These are phyloP conservation scores for Phytophthora aleatoria DNA, from an alignment of 352 stramenopile genomes.

Conservation along the genomic window DNA sequence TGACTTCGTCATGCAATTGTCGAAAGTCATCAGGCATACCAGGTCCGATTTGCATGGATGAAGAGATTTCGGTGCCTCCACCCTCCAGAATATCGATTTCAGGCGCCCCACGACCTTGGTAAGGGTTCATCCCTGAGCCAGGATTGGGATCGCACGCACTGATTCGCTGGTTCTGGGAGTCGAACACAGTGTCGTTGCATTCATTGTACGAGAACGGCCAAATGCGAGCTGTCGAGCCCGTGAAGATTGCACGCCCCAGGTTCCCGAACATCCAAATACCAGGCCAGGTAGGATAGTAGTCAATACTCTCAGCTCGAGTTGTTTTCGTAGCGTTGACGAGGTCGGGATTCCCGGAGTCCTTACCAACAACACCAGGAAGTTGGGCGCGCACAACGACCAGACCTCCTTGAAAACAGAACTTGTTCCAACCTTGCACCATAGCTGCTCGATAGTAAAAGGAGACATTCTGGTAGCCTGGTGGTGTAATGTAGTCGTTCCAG, in stretches of 20 bases:
- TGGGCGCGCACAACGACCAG: background rate
- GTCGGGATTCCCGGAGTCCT: background rate
- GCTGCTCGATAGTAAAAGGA: background rate
- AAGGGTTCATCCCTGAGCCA: constrained; percentile 89
- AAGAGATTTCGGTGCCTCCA: constrained; percentile 19
- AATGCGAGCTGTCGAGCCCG: constrained; percentile 89
- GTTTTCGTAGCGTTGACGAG: background rate
- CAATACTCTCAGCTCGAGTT: background rate
- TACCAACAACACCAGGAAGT: background rate
- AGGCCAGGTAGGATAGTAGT: background rate
- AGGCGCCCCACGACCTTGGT: constrained; percentile 88
- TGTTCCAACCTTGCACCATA: background rate
- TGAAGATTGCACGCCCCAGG: constrained; percentile 92
- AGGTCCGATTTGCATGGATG: constrained; percentile 60
- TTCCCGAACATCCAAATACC: constrained; percentile 61
- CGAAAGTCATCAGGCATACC: constrained; percentile 64
- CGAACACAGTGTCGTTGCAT: constrained; percentile 77
- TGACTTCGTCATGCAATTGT: constrained; percentile 21
- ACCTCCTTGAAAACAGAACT: background rate
- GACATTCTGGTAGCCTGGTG: background rate
- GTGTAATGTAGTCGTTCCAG: background rate
- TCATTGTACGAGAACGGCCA: constrained; percentile 95
- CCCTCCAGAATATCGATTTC: constrained; percentile 39
- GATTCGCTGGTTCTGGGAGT: constrained; percentile 61
- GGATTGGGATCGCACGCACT: constrained; percentile 90